Evolutionary conservation across 202 grass and related monocot genomes (phyloP).

Genomic region (Hordeum pubiflorum): DNA sequence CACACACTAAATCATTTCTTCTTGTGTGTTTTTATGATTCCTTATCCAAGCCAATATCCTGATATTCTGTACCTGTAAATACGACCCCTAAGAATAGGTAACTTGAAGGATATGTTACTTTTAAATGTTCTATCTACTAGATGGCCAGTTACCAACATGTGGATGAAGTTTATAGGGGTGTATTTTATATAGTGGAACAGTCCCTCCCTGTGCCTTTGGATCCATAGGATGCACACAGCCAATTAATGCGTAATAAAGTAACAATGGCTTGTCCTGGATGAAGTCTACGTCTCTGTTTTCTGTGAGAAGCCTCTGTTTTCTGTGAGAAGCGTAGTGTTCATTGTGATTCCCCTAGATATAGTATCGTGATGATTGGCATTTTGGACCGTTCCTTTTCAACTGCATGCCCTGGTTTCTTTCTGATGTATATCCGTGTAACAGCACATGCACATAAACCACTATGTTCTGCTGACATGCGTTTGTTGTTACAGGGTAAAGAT

Average conservation of each 20-base stretch:
- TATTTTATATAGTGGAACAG: neutral
- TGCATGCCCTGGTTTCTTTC: neutral
- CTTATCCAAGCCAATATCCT: neutral
- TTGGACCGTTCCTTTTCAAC: neutral
- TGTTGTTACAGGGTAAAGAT: conserved; percentile 65
- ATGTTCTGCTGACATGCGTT: conserved; percentile 8
- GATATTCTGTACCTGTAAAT: neutral
- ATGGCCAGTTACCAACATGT: neutral
- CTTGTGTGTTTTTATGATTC: neutral
- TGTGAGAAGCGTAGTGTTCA: neutral
- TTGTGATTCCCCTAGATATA: neutral
- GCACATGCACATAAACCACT: neutral
- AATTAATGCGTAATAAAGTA: neutral
- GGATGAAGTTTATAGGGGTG: neutral
- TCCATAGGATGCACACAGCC: neutral
- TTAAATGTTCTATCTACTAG: neutral
- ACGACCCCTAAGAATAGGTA: neutral
- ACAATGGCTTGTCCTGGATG: neutral
- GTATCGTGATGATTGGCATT: neutral
- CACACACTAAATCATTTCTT: neutral
- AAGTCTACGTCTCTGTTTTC: neutral
- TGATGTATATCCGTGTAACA: neutral
- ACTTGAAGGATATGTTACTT: neutral
- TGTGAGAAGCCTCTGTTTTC: neutral
- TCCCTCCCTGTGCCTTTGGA: neutral